Evolutionary conservation across 2,329 filamentous ascomycete genomes (phyloP).

Genomic region (Xylariaceae sp.): DNA sequence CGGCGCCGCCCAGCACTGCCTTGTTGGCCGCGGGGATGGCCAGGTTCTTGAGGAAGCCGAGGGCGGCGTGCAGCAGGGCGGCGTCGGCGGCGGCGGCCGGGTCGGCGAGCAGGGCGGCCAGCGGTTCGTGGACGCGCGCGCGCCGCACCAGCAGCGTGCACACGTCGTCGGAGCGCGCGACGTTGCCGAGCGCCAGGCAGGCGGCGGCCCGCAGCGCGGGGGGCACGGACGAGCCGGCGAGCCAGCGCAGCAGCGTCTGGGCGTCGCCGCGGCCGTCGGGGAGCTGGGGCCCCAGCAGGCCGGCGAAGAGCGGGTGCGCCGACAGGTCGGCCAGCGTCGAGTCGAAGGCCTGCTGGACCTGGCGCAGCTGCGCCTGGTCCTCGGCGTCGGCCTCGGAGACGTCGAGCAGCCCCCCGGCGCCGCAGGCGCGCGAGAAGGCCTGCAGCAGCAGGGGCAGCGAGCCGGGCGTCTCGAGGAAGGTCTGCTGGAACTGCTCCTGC

Average conservation of each 20-base stretch:
- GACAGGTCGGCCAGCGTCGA: slow-evolving; percentile 44
- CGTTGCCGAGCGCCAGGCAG: slow-evolving; percentile 54
- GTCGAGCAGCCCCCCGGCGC: slow-evolving; percentile 25
- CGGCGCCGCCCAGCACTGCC: slow-evolving; percentile 34
- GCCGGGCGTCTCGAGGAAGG: slow-evolving; percentile 32
- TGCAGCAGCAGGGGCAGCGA: slow-evolving; percentile 37
- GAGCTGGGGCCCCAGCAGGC: slow-evolving; percentile 32
- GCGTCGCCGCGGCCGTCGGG: no score
- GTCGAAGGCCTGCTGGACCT: slow-evolving; percentile 43
- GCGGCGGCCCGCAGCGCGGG: slow-evolving; percentile 46
- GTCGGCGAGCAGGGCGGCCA: slow-evolving; percentile 38
- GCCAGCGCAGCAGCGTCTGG: slow-evolving; percentile 39
- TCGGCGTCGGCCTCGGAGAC: slow-evolving; percentile 38
- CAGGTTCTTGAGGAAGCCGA: slow-evolving; percentile 59
- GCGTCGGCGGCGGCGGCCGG: slow-evolving; percentile 29
- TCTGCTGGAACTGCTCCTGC: slow-evolving; percentile 42
- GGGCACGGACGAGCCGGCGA: slow-evolving; percentile 30
- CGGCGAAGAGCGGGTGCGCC: slow-evolving; percentile 38
- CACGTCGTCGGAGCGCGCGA: slow-evolving; percentile 50
- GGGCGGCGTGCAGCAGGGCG: slow-evolving; percentile 48
- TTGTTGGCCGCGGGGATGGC: slow-evolving; percentile 52
- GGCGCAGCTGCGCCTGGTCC: slow-evolving; percentile 37
- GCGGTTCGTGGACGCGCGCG: slow-evolving; percentile 34
- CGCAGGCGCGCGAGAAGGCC: slow-evolving; percentile 41
- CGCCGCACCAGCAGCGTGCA: slow-evolving; percentile 43